These are phyloP conservation scores for Neofusicoccum ribis DNA, from an alignment of 2,329 filamentous ascomycete genomes.

Conservation along the genomic window DNA sequence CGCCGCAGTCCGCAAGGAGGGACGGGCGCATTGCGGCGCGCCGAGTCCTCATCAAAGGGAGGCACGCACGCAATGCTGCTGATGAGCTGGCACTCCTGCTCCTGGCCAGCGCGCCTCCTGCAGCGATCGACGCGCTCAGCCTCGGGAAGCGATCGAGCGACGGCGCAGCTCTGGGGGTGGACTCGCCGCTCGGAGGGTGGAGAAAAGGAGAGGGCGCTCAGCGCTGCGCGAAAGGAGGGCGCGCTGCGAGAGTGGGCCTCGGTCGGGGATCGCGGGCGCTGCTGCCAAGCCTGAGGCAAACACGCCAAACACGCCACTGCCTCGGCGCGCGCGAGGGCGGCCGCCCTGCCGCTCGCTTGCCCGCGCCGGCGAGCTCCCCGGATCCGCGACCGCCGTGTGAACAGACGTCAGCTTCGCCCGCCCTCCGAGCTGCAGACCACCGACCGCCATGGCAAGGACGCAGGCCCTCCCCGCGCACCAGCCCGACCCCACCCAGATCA, in stretches of 20 bases:
- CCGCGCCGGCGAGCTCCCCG: too few species aligned
- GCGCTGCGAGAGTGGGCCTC: not conserved
- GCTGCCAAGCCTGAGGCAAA: not conserved
- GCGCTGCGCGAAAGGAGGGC: not conserved
- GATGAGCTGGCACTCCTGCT: conserved; percentile 5
- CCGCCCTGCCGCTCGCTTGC: too few species aligned
- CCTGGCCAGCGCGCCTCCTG: not conserved
- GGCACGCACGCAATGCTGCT: conserved; percentile 1
- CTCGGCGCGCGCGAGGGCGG: too few species aligned
- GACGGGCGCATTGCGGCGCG: conserved; percentile 7
- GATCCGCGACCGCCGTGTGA: too few species aligned
- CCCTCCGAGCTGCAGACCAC: not conserved
- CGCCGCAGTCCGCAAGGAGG: not conserved
- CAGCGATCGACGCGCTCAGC: not conserved
- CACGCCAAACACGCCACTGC: not conserved
- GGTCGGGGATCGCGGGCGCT: not conserved
- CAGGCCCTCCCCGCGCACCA: conserved; percentile 13
- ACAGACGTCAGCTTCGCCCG: not conserved
- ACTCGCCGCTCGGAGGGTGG: not conserved
- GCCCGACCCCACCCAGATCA: conserved; percentile 30
- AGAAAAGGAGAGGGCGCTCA: conserved; percentile 4
- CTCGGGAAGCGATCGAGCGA: conserved; percentile 12
- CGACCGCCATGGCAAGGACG: conserved; percentile 4
- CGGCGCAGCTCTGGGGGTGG: conserved; percentile 4
- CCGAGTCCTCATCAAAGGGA: conserved; percentile 9